Evolutionary conservation across 2,329 filamentous ascomycete species (phyloP).

Genomic region (Penicillium frequentans): DNA sequence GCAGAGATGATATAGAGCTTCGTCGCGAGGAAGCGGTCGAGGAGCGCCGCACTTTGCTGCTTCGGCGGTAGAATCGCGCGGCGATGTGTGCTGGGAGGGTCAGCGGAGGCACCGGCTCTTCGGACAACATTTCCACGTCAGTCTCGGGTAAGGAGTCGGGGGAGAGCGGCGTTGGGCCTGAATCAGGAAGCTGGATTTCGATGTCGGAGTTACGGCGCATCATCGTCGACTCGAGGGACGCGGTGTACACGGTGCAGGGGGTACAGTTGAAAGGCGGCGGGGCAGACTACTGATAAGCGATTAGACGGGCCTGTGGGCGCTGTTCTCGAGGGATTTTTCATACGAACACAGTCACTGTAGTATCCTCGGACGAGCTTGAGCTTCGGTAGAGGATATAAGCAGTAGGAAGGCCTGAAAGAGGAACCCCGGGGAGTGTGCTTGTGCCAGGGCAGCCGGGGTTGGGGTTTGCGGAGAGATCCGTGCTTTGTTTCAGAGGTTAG

Average conservation of each 20-base stretch:
- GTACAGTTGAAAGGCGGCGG: slow-evolving; percentile 13
- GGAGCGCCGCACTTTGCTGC: slow-evolving; percentile 56
- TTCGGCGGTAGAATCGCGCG: slow-evolving; percentile 60
- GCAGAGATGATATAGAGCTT: slow-evolving; percentile 64
- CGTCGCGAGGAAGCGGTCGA: slow-evolving; percentile 64
- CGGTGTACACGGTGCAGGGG: slow-evolving; percentile 43
- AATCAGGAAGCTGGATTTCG: slow-evolving; percentile 42
- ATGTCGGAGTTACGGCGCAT: slow-evolving; percentile 46
- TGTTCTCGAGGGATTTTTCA: neutral
- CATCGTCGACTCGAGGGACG: slow-evolving; percentile 25
- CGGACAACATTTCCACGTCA: slow-evolving; percentile 46
- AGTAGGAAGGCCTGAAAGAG: slow-evolving; percentile 8
- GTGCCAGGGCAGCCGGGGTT: slow-evolving; percentile 19
- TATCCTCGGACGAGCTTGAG: neutral
- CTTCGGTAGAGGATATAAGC: neutral
- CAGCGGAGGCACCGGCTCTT: slow-evolving; percentile 39
- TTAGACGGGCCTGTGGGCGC: slow-evolving; percentile 7
- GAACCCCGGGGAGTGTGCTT: slow-evolving; percentile 12
- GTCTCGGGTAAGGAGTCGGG: slow-evolving; percentile 27
- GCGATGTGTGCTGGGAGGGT: slow-evolving; percentile 62
- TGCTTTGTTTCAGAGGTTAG: slow-evolving; percentile 34
- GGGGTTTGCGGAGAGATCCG: slow-evolving; percentile 30
- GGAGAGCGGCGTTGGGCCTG: slow-evolving; percentile 25
- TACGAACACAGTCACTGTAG: neutral
- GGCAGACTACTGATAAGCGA: slow-evolving; percentile 53